phyloP scores from a whole-genome alignment of 1,139 yeast genomes.

The Geotrichum candidum region DNA sequence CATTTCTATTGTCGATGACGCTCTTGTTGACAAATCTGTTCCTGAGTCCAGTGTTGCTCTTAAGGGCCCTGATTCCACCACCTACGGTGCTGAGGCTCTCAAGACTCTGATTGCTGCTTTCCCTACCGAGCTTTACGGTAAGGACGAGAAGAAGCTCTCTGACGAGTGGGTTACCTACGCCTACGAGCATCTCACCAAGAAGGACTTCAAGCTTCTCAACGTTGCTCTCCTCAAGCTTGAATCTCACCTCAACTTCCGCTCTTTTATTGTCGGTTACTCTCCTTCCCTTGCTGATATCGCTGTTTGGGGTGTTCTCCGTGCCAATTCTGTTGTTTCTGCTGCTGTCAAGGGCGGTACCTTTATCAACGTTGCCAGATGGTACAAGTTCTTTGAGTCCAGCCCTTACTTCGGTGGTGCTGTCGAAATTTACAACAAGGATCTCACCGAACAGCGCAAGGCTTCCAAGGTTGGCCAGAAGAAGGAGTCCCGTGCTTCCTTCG shows the following conservation, averaged over 20 bases:
- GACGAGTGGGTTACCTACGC: conserved; percentile 65
- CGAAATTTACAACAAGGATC: conserved; percentile 59
- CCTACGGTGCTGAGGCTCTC: conserved; percentile 42
- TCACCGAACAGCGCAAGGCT: conserved; percentile 68
- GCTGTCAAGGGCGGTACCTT: conserved; percentile 78
- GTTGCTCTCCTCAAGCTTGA: conserved; percentile 75
- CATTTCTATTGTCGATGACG: conserved; percentile 48
- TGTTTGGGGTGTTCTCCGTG: conserved; percentile 89
- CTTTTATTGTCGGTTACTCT: conserved; percentile 64
- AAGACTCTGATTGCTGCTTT: conserved; percentile 44
- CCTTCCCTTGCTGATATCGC: conserved; percentile 76
- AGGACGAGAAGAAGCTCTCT: conserved; percentile 26
- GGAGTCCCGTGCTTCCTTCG: conserved; percentile 70
- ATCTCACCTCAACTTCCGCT: conserved; percentile 75
- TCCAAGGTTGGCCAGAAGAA: conserved; percentile 50
- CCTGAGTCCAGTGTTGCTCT: conserved; percentile 41
- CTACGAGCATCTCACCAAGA: conserved; percentile 60
- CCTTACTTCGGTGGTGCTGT: conserved; percentile 64
- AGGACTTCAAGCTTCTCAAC: conserved; percentile 83
- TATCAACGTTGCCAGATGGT: conserved; percentile 91
- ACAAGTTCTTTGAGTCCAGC: conserved; percentile 64
- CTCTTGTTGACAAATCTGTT: conserved; percentile 31
- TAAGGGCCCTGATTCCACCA: conserved; percentile 44
- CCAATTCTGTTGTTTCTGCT: conserved; percentile 89
- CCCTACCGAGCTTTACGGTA: conserved; percentile 24